A percentile compares a stretch with the other conserved stretches of the same genome.
phyloP scores from a whole-genome alignment of 73 alveolate genomes.

The Tetrahymena borealis region DNA sequence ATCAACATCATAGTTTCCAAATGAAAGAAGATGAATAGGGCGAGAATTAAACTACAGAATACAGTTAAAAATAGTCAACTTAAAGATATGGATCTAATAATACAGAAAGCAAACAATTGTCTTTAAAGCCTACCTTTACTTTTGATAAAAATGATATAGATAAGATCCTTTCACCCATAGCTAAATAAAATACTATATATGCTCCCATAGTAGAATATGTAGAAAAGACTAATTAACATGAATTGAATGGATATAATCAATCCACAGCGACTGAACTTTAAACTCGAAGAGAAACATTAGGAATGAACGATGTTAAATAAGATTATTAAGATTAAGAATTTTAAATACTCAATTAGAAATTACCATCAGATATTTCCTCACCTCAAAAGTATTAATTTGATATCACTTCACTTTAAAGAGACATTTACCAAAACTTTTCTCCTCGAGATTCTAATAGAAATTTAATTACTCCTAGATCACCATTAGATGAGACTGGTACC shows the following conservation, averaged over 20 bases:
- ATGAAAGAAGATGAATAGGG: background rate
- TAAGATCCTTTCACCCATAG: background rate
- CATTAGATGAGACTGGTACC: background rate
- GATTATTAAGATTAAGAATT: background rate
- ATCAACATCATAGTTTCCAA: background rate
- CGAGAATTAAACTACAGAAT: background rate
- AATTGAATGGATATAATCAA: background rate
- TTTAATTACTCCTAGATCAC: background rate
- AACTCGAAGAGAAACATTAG: background rate
- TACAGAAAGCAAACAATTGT: background rate
- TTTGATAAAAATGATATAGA: background rate
- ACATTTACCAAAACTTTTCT: background rate
- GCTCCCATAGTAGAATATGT: background rate
- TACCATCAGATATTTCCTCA: background rate
- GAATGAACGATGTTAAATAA: background rate
- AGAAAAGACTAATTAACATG: background rate
- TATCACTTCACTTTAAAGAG: background rate
- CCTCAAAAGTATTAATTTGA: background rate
- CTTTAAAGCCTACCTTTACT: background rate
- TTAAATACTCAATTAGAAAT: background rate
- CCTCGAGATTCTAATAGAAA: background rate
- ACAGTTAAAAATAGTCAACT: background rate
- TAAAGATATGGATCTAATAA: background rate
- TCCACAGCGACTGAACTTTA: background rate
- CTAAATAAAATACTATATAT: background rate